Percentiles rank a stretch among this genome's conserved stretches.
These are phyloP conservation scores for Cladorrhinum sp. DNA, from an alignment of 2,329 filamentous ascomycete genomes.

Conservation along the genomic window DNA sequence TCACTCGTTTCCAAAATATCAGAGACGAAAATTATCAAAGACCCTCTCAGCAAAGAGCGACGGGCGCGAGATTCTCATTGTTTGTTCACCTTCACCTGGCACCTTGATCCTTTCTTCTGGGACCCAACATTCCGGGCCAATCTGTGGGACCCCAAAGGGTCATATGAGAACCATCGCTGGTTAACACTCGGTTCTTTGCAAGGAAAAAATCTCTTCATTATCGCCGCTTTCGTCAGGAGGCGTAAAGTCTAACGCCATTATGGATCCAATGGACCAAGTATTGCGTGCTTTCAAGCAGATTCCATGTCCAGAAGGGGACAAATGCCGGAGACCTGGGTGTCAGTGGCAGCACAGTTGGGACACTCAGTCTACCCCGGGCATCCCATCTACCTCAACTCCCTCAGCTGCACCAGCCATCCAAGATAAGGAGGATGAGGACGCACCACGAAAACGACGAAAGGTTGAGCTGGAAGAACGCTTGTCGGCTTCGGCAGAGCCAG, in stretches of 20 bases:
- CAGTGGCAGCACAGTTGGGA: slow-evolving; percentile 28
- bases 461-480: slow-evolving; percentile 1
- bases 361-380: not conserved
- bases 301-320: slow-evolving; percentile 28
- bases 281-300: slow-evolving; percentile 30
- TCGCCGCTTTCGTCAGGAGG: not conserved
- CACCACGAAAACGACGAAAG: slow-evolving; percentile 28
- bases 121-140: not conserved
- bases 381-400: not conserved
- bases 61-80: not conserved
- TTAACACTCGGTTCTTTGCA: not conserved
- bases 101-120: not conserved
- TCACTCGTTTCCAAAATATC: not conserved
- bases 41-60: not conserved
- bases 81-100: not conserved
- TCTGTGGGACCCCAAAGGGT: not conserved
- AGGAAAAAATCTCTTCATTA: not conserved
- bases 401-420: not conserved
- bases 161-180: not conserved
- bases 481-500: slow-evolving; percentile 16
- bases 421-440: slow-evolving; percentile 18
- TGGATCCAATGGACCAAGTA: slow-evolving; percentile 27
- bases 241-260: not conserved
- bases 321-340: slow-evolving; percentile 23
- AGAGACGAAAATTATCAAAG: not conserved